phyloP scores from a whole-genome alignment of 2,329 filamentous ascomycete genomes.

The Pyricularia sp. region DNA sequence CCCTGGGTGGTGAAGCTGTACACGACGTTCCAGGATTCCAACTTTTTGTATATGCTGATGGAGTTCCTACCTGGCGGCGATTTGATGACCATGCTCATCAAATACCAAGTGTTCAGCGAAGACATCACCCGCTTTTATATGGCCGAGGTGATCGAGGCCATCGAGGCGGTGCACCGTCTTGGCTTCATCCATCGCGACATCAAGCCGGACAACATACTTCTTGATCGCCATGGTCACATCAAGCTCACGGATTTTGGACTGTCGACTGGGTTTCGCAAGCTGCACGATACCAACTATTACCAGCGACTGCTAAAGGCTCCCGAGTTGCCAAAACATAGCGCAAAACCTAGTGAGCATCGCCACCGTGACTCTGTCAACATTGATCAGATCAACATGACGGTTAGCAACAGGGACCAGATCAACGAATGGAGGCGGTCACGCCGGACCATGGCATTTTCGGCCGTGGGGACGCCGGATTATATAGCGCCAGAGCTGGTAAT shows the following conservation, averaged over 20 bases:
- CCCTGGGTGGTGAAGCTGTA: conserved; percentile 75
- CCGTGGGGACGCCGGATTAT: conserved; percentile 71
- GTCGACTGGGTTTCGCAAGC: conserved; percentile 76
- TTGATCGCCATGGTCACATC: conserved; percentile 69
- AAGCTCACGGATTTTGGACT: conserved; percentile 77
- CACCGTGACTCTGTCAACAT: conserved; percentile 68
- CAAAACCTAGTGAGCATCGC: conserved; percentile 26
- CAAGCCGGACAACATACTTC: conserved; percentile 73
- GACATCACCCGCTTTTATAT: conserved; percentile 81
- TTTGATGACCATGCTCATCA: conserved; percentile 78
- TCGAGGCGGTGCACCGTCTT: conserved; percentile 71
- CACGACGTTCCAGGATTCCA: conserved; percentile 69
- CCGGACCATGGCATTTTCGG: conserved; percentile 72
- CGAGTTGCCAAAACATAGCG: conserved; percentile 13
- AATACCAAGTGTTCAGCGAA: conserved; percentile 75
- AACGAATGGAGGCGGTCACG: conserved; percentile 76
- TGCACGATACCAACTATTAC: conserved; percentile 97
- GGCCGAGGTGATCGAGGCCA: conserved; percentile 71
- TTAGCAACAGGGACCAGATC: conserved; percentile 68
- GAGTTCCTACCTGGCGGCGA: conserved; percentile 74
- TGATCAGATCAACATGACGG: conserved; percentile 70
- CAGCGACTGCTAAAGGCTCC: conserved; percentile 68
- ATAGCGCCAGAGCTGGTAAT: conserved; percentile 75
- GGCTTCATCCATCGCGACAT: conserved; percentile 78
- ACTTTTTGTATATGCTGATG: conserved; percentile 74